phyloP scores from a whole-genome alignment of 2,329 filamentous ascomycete species.

The Geoglossum cookeanum region DNA sequence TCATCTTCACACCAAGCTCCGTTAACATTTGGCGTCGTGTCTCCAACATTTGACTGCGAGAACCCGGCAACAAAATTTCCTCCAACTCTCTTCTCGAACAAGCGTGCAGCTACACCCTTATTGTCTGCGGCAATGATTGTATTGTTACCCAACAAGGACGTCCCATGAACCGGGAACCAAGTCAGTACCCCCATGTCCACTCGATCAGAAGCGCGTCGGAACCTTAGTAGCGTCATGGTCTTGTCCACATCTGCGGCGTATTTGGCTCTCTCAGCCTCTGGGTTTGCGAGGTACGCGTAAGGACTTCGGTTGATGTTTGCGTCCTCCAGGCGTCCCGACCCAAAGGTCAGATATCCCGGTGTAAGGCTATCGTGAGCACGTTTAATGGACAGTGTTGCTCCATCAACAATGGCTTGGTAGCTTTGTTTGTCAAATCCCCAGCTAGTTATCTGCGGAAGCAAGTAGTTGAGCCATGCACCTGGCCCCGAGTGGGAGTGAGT shows the following conservation, averaged over 20 bases:
- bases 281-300: slow-evolving; percentile 76
- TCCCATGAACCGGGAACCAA: slow-evolving; percentile 87
- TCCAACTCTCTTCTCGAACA: slow-evolving; percentile 55
- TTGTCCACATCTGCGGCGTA: slow-evolving; percentile 56
- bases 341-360: slow-evolving; percentile 52
- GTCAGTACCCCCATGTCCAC: slow-evolving; percentile 68
- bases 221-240: slow-evolving; percentile 59
- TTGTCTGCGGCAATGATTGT: slow-evolving; percentile 87
- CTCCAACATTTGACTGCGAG: slow-evolving; percentile 77
- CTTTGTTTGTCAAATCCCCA: slow-evolving; percentile 73
- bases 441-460: slow-evolving; percentile 78
- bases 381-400: slow-evolving; percentile 62
- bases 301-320: slow-evolving; percentile 81
- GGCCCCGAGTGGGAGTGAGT: slow-evolving; percentile 88
- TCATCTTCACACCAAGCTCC: slow-evolving; percentile 85
- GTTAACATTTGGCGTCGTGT: slow-evolving; percentile 73
- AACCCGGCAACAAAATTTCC: slow-evolving; percentile 74
- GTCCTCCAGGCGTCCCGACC: slow-evolving; percentile 47
- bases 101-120: slow-evolving; percentile 76
- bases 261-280: slow-evolving; percentile 48
- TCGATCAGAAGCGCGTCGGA: slow-evolving; percentile 52
- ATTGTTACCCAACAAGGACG: slow-evolving; percentile 79
- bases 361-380: slow-evolving; percentile 56
- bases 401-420: slow-evolving; percentile 76
- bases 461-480: slow-evolving; percentile 85